Evolutionary conservation across 1,284 basidiomycete genomes (phyloP).

Genomic region (Acaromyces ingoldii): DNA sequence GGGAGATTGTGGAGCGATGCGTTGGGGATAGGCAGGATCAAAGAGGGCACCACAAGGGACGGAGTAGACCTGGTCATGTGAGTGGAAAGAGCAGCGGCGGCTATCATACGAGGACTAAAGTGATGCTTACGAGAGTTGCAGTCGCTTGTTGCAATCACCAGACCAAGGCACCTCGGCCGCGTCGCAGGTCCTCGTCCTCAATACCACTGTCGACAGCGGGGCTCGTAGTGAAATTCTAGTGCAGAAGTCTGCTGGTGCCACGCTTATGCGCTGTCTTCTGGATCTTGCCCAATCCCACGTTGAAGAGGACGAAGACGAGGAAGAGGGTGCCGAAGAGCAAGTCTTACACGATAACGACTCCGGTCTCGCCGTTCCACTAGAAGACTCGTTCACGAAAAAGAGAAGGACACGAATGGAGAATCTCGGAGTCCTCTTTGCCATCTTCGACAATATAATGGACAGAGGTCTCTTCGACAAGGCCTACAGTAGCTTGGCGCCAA

Average conservation of each 20-base stretch:
- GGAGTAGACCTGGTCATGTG: neutral
- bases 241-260: neutral
- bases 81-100: neutral
- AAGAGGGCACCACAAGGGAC: too few species aligned
- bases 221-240: neutral
- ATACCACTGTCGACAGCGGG: neutral
- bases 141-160: neutral
- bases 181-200: neutral
- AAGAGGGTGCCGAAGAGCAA: constrained; percentile 1
- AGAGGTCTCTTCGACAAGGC: constrained; percentile 13
- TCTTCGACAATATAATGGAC: constrained; percentile 25
- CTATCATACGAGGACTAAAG: neutral
- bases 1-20: neutral
- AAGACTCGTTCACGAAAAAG: neutral
- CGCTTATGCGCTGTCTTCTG: neutral
- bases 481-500: constrained; percentile 12
- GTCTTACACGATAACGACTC: neutral
- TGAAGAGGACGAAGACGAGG: constrained; percentile 1
- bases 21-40: too few species aligned
- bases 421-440: constrained; percentile 24
- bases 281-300: neutral
- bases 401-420: neutral
- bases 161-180: neutral
- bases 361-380: neutral
- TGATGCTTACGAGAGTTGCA: neutral